A percentile compares a stretch with the other conserved stretches of the same genome.
Conservation (phyloP, 352 stramenopile species). For the Pythium biforme region DNA sequence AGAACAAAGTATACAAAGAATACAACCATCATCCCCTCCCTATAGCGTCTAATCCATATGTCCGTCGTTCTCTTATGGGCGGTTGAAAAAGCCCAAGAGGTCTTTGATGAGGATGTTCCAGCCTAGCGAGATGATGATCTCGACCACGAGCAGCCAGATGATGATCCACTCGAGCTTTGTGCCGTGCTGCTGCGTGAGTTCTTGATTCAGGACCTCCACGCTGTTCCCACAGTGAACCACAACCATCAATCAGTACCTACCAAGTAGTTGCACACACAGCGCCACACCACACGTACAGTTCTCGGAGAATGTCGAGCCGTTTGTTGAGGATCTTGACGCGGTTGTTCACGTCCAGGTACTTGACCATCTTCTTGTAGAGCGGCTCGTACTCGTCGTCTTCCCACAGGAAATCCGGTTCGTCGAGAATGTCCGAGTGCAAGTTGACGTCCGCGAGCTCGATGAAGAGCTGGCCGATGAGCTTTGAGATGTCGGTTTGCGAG, state of each 20-base stretch:
- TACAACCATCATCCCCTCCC: background rate
- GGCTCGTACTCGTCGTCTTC: constrained; percentile 91
- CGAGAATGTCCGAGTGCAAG: constrained; percentile 92
- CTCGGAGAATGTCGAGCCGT: constrained; percentile 89
- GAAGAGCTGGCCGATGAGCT: constrained; percentile 89
- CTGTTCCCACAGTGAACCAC: constrained; percentile 26
- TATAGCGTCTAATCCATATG: background rate
- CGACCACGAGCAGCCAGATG: constrained; percentile 90
- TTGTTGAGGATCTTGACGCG: constrained; percentile 93
- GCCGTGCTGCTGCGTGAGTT: constrained; percentile 85
- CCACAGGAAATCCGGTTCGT: constrained; percentile 93
- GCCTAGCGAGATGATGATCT: constrained; percentile 82
- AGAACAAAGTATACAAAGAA: background rate
- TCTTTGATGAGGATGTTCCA: constrained; percentile 87
- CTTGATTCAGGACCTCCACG: constrained; percentile 90
- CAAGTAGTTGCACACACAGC: background rate
- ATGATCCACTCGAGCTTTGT: constrained; percentile 93
- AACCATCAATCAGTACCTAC: constrained; percentile 4
- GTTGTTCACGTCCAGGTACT: constrained; percentile 91
- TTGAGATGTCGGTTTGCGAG: constrained; percentile 88
- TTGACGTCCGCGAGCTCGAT: constrained; percentile 90
- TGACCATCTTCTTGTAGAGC: constrained; percentile 87
- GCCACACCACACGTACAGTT: constrained; percentile 62
- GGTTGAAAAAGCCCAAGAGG: constrained; percentile 68
- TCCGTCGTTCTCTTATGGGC: background rate